Evolutionary conservation across 139 green algal species (phyloP).

Genomic region (Tetradesmus lagerheimii): DNA sequence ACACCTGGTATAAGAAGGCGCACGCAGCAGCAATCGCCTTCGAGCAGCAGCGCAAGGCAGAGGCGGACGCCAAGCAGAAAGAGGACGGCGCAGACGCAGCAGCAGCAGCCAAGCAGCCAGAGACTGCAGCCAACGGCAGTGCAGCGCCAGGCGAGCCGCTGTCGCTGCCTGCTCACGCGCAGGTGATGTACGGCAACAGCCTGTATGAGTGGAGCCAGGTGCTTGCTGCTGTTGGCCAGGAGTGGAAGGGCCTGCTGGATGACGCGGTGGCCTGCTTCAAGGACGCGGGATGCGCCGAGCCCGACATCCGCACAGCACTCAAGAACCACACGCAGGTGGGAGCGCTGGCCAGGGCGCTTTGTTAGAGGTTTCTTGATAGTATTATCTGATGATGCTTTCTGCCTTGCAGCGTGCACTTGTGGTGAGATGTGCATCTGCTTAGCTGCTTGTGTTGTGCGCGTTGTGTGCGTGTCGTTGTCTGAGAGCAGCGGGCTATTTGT

Average conservation of each 20-base stretch:
- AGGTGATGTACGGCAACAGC: conserved; percentile 84
- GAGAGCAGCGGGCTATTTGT: too few species aligned
- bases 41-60: conserved; percentile 48
- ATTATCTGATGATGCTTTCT: too few species aligned
- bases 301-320: conserved; percentile 80
- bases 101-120: conserved; percentile 12
- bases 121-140: background rate
- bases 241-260: conserved; percentile 70
- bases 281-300: conserved; percentile 67
- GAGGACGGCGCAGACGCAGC: conserved; percentile 47
- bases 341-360: too few species aligned
- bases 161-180: conserved; percentile 60
- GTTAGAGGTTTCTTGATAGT: too few species aligned
- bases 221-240: conserved; percentile 26
- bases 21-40: background rate
- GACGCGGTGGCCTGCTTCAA: conserved; percentile 75
- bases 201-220: conserved; percentile 85
- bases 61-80: conserved; percentile 49
- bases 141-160: background rate
- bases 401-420: background rate
- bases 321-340: conserved; percentile 67
- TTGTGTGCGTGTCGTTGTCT: background rate
- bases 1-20: conserved; percentile 32
- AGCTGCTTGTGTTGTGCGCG: background rate
- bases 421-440: background rate